Evolutionary conservation across 2,329 filamentous ascomycete genomes (phyloP).

Genomic region (Colletotrichum liaoningense): DNA sequence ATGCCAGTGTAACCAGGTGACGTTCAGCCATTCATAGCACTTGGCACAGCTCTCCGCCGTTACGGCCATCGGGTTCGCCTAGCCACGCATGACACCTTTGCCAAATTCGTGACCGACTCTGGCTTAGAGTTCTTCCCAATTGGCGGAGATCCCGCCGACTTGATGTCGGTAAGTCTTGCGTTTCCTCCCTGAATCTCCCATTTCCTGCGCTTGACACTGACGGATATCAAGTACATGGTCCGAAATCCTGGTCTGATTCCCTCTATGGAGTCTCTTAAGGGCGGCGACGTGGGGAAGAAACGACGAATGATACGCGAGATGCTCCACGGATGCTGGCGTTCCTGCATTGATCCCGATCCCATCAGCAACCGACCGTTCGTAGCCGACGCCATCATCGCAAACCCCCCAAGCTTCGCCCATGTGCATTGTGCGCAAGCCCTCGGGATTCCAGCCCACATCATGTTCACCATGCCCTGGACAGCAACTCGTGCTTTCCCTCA

Average conservation of each 20-base stretch:
- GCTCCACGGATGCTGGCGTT: slow-evolving; percentile 39
- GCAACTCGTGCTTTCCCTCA: slow-evolving; percentile 79
- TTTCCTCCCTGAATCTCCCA: slow-evolving; percentile 42
- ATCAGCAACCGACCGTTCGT: slow-evolving; percentile 50
- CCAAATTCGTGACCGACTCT: slow-evolving; percentile 57
- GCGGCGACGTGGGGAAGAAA: slow-evolving; percentile 48
- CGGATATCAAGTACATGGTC: slow-evolving; percentile 42
- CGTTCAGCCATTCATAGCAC: slow-evolving; percentile 61
- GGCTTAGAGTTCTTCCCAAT: slow-evolving; percentile 65
- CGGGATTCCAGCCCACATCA: slow-evolving; percentile 56
- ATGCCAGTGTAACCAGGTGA: slow-evolving; percentile 47
- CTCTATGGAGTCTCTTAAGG: slow-evolving; percentile 40
- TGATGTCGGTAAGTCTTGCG: slow-evolving; percentile 52
- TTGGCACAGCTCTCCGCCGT: slow-evolving; percentile 54
- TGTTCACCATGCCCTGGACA: slow-evolving; percentile 78
- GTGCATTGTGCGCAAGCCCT: slow-evolving; percentile 58
- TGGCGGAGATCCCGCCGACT: slow-evolving; percentile 61
- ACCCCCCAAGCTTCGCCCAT: slow-evolving; percentile 60
- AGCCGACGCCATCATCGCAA: slow-evolving; percentile 61
- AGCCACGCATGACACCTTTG: slow-evolving; percentile 61
- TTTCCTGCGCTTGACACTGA: slow-evolving; percentile 11
- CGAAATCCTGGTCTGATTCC: slow-evolving; percentile 46
- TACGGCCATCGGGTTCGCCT: slow-evolving; percentile 57
- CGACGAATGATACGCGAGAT: slow-evolving; percentile 39
- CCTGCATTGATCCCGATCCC: slow-evolving; percentile 37